Evolutionary conservation across 306 rosid genomes (phyloP), one percentile per base, ranked within the genome.

Genomic region (Sophora flavescens): DNA sequence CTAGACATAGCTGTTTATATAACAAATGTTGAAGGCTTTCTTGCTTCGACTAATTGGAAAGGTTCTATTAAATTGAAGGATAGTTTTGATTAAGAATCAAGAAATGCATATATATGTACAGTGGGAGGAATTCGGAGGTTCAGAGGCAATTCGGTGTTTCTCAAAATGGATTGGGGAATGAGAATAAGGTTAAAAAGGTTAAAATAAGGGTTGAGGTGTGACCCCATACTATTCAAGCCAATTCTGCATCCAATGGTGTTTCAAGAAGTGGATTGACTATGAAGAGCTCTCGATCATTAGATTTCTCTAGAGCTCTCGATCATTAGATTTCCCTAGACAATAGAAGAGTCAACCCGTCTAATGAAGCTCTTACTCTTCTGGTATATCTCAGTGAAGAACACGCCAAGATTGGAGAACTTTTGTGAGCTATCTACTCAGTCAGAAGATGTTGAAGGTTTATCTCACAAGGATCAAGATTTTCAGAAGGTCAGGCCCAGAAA

Each of bases 171-270:
- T 80, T 81, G 58, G 92, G 87, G 82, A 90, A 80, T 54, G 92
- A 95, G 56, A 90, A 47, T 68, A 88, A 78, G 87, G 90, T 92
- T 68, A 95, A 92, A 76, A 95, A 89, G 84, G 93, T 90, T 70
- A 95, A 92, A 82, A 96, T 92, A 63, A 95, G 79, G 89, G 97
- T 92, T 76, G 85, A 42, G 96, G 97, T 42, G 92, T 86, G 60
- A 92, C 22, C 22, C 22, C 22, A 22, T 22, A 22, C 22, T 22
- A 22, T 22, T 22, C 22, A 22, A 22, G 22, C 22, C 22, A 90
- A 88, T 80, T 84, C 95, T 58, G 75, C 88, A 54, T 85, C 91
- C 39, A 94, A 90, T 63, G 97, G 96, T 36, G 82, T 84, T 28
- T 64, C 87, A 0, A 90, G 86, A 70, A 85, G 78, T 48, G 90